Base-by-base conservation (phyloP, 331 rosid genomes). In the Prunus yedoensis region DNA sequence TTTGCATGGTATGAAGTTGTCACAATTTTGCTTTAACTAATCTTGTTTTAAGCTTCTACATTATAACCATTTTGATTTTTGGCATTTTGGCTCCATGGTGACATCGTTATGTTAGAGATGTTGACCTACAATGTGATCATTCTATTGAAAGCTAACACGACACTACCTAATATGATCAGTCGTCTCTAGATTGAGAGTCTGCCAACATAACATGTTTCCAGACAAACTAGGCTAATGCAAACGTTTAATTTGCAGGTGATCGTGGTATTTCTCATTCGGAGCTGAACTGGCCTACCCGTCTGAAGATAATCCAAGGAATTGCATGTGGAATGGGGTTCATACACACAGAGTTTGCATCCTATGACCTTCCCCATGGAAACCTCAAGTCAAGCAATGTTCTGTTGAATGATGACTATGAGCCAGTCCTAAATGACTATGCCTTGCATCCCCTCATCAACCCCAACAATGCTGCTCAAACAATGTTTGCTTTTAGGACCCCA, bases 331-430 rank as follows among this genome's bases (percentile, higher is more conserved):
- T 95, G 75, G 83, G 79, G 1, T 92, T 91, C 75, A 91, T 95
- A 4, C 87, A 88, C 20, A 8, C 85, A 0, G 97, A 87, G 49
- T 95, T 87, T 72, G 57, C 90, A 5, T 58, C 83, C 18, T 81
- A 82, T 53, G 98, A 91, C 0, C 80, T 92, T 1, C 99, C 99
- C 3, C 99, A 95, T 78, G 99, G 99, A 51, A 95, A 95, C 71
- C 92, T 95, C 1, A 95, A 95, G 77, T 95, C 99, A 8, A 91
- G 99, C 93, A 95, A 95, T 58, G 88, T 95, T 56, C 85, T 95
- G 4, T 77, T 95, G 8, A 12, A 58, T 8, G 78, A 89, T 0
- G 77, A 74, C 20, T 86, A 88, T 25, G 94, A 95, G 47, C 91
- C 99, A 18, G 85, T 95, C 47, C 84, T 95, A 0, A 73, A 83